phyloP scores from a whole-genome alignment of 345 rosid species.

The Cochlearia excelsa region DNA sequence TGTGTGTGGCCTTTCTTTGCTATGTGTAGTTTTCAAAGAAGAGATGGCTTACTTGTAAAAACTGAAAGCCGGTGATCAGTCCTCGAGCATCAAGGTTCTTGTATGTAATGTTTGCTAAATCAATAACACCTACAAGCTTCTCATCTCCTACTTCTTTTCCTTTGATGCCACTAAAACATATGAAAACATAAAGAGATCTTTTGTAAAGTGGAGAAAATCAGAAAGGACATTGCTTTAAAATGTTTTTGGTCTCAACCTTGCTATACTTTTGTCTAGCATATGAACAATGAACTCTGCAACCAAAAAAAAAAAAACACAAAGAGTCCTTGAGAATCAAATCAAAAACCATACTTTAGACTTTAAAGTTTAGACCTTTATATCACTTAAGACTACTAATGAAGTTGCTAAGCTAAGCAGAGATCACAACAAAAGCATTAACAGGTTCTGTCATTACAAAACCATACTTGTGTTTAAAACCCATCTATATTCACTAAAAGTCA shows the following conservation, averaged over 20 bases:
- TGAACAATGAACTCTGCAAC: conserved; percentile 75
- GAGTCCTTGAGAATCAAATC: background rate
- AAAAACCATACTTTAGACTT: background rate
- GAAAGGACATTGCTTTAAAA: background rate
- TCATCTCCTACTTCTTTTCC: conserved; percentile 77
- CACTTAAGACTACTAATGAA: too few relatives aligned
- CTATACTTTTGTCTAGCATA: conserved; percentile 73
- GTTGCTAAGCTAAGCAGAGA: too few relatives aligned
- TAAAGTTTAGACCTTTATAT: too few relatives aligned
- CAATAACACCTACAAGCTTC: conserved; percentile 58
- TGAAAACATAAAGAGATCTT: background rate
- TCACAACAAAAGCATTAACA: too few relatives aligned
- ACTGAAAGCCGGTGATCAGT: conserved; percentile 75
- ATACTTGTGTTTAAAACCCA: too few relatives aligned
- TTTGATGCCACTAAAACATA: conserved; percentile 53
- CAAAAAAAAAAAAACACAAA: conserved; percentile 23
- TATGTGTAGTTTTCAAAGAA: background rate
- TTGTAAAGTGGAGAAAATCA: background rate
- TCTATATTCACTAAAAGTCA: too few relatives aligned
- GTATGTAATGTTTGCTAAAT: conserved; percentile 60
- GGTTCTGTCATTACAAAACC: too few relatives aligned
- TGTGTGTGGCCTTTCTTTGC: background rate
- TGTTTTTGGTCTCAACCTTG: conserved; percentile 50
- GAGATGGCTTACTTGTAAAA: conserved; percentile 61
- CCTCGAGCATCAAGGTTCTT: conserved; percentile 79